Percentiles rank a stretch among this genome's conserved stretches.
Evolutionary conservation across 345 rosid species (phyloP).

Genomic region (Chamaenerion angustifolium): DNA sequence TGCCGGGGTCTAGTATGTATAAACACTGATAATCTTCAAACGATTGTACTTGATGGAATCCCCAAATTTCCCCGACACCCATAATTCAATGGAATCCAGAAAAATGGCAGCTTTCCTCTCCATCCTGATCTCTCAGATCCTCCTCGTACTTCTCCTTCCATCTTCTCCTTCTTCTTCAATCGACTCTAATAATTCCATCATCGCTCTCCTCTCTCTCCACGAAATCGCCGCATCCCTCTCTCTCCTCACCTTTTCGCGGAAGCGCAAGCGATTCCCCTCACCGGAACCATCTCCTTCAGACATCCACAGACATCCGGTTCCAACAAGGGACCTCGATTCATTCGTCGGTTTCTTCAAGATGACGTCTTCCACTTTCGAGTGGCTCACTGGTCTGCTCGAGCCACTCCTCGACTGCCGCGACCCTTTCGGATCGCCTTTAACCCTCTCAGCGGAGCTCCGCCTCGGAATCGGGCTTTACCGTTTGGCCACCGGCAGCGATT

Average conservation of each 20-base stretch:
- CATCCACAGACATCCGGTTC: neutral
- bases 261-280: constrained; percentile 25
- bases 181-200: constrained; percentile 1
- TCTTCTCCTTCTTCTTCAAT: constrained; percentile 7
- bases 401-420: constrained; percentile 64
- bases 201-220: constrained; percentile 17
- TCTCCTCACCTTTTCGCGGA: constrained; percentile 21
- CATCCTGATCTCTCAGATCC: constrained; percentile 30
- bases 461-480: constrained; percentile 49
- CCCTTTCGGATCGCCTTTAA: constrained; percentile 36
- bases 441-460: constrained; percentile 47
- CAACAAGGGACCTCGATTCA: constrained; percentile 26
- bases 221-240: constrained; percentile 30
- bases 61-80: too few relatives aligned
- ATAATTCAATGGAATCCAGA: constrained; percentile 29
- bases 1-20: too few relatives aligned
- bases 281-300: constrained; percentile 17
- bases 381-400: constrained; percentile 60
- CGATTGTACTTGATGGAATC: too few relatives aligned
- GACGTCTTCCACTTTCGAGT: constrained; percentile 44
- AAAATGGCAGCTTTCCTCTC: constrained; percentile 40
- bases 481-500: constrained; percentile 38
- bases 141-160: constrained; percentile 20
- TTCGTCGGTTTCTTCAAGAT: constrained; percentile 33
- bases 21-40: too few relatives aligned